Conservation (phyloP, 805 yeast genomes). For the Candida andamanensis region DNA sequence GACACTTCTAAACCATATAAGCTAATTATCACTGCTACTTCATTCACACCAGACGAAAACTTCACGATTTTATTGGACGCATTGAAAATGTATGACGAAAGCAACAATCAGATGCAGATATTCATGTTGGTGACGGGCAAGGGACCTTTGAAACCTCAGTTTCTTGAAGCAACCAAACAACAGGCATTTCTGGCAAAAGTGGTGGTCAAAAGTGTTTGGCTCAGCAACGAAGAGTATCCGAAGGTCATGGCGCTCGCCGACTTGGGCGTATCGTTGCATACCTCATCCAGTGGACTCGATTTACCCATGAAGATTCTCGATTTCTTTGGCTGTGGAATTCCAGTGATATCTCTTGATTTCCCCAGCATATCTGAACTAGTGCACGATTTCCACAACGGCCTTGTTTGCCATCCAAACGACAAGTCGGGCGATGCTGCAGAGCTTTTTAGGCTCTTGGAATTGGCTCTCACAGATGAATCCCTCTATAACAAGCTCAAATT, state of each 20-base stretch:
- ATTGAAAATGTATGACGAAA: conserved; percentile 51
- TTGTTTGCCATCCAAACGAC: conserved; percentile 20
- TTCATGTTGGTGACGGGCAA: conserved; percentile 90
- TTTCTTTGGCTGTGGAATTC: conserved; percentile 93
- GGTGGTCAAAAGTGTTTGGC: conserved; percentile 66
- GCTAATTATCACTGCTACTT: conserved; percentile 80
- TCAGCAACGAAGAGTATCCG: conserved; percentile 76
- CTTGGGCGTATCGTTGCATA: conserved; percentile 83
- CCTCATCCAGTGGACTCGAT: conserved; percentile 89
- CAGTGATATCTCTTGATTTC: conserved; percentile 75
- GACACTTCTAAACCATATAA: conserved; percentile 38
- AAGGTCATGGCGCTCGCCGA: conserved; percentile 70
- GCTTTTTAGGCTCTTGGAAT: conserved; percentile 18
- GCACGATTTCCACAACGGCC: conserved; percentile 63
- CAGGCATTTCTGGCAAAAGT: conserved; percentile 45
- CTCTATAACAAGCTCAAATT: conserved; percentile 40
- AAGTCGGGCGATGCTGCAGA: conserved; percentile 14
- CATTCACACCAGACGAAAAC: conserved; percentile 96
- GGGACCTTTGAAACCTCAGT: conserved; percentile 71
- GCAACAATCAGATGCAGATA: conserved; percentile 40
- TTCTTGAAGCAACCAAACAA: conserved; percentile 42
- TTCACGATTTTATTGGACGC: conserved; percentile 66
- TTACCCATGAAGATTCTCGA: conserved; percentile 97
- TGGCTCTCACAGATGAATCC: conserved; percentile 23
- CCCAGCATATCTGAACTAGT: conserved; percentile 79